Evolutionary conservation across 306 rosid species (phyloP), one percentile per base, ranked within the genome.

Genomic region (Aeschynomene evenia): DNA sequence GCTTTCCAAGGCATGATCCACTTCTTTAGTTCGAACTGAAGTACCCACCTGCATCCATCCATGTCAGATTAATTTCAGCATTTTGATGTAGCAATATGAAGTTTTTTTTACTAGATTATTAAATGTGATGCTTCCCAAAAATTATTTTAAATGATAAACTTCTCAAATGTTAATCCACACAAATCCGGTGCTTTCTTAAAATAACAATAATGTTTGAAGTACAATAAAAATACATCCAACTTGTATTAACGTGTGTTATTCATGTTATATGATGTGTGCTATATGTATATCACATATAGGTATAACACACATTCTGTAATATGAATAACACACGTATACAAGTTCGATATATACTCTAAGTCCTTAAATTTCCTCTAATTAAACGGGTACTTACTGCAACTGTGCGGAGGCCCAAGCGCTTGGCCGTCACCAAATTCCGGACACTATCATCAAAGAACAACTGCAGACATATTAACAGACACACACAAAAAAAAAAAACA

Each of bases 381-480:
- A n/a, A n/a, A 43, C 23, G 48, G 16, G 14, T 33, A 64, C 87
- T 77, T 68, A 93, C 98, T 83, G 68, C 70, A 20, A 88, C 96
- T 0, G 96, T 93, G 33, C 84, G 85, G 63, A 93, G 85, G 58
- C 94, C 91, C 48, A 81, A 26, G 50, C 63, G 77, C 64, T 86
- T 93, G 7, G 87, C 97, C 3, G 83, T 73, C 77, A 61, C 36
- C 49, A 93, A 26, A 73, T 93, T 93, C 28, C 84, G 94, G 58
- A 83, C 1, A 66, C 87, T 90, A 45, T 93, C 96, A 39, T 90
- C 98, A 9, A 93, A 93, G 81, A 93, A 93, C 78, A 93, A 29
- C 98, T 93, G 24, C 63, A 42, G 13, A 20, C 14, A 6, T 39
- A 20, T 28, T 33, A 74, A 9, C 9, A 51, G 36, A 49, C 7